A percentile compares a stretch with the other conserved stretches of the same genome.
Evolutionary conservation across 2,329 filamentous ascomycete species (phyloP).

Genomic region (Pyrenophora graminea): DNA sequence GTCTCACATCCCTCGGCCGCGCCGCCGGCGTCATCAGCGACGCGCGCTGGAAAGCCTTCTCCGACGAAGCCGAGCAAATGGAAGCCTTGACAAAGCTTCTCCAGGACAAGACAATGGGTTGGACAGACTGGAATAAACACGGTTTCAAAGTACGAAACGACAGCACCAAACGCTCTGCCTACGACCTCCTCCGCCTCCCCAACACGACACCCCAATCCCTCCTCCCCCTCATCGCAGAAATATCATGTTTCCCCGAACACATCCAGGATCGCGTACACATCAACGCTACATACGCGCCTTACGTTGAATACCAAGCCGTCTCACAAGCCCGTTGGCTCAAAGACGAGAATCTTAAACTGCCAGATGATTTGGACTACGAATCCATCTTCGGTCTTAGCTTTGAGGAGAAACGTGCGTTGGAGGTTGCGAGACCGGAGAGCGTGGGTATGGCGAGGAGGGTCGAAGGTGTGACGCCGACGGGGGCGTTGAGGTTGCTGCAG

Average conservation of each 20-base stretch:
- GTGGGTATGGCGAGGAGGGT: constrained; percentile 86
- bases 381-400: constrained; percentile 73
- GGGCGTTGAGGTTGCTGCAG: constrained; percentile 61
- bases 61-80: constrained; percentile 68
- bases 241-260: constrained; percentile 58
- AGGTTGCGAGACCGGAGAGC: constrained; percentile 74
- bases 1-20: constrained; percentile 79
- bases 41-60: constrained; percentile 73
- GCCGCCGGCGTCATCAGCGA: constrained; percentile 79
- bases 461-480: constrained; percentile 70
- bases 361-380: constrained; percentile 76
- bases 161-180: constrained; percentile 68
- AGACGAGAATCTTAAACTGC: constrained; percentile 76
- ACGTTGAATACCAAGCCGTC: constrained; percentile 72
- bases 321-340: constrained; percentile 69
- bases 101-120: constrained; percentile 60
- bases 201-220: constrained; percentile 62
- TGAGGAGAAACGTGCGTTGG: constrained; percentile 75
- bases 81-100: constrained; percentile 67
- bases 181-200: constrained; percentile 74
- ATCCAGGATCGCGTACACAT: constrained; percentile 74
- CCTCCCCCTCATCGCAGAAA: constrained; percentile 60
- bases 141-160: constrained; percentile 74
- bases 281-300: constrained; percentile 85
- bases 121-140: constrained; percentile 67